Conservation (phyloP, 495 filamentous ascomycete genomes). For the Cetradonia linearis region DNA sequence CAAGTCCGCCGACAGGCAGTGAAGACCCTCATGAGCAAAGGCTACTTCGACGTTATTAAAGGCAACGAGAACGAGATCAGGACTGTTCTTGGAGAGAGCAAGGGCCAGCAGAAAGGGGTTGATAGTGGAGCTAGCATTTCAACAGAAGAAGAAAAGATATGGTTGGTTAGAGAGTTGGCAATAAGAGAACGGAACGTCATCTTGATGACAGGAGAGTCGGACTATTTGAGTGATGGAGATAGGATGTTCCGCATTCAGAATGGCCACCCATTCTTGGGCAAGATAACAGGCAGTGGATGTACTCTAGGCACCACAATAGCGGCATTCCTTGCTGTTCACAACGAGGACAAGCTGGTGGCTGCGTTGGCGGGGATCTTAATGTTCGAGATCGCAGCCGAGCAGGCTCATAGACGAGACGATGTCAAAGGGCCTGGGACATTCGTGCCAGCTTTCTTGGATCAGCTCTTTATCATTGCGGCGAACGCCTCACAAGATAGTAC, state of each 20-base stretch:
- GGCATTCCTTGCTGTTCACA: constrained; percentile 53
- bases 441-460: constrained; percentile 76
- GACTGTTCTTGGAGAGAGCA: constrained; percentile 47
- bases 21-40: constrained; percentile 57
- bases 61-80: constrained; percentile 88
- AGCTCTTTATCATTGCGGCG: constrained; percentile 44
- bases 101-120: constrained; percentile 72
- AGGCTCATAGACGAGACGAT: constrained; percentile 48
- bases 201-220: constrained; percentile 73
- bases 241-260: constrained; percentile 59
- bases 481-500: constrained; percentile 39
- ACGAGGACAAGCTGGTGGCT: constrained; percentile 53
- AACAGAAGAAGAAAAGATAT: constrained; percentile 43
- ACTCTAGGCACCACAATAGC: constrained; percentile 73
- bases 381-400: constrained; percentile 80
- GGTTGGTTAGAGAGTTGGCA: constrained; percentile 55
- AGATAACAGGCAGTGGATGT: constrained; percentile 83
- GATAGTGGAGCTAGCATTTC: constrained; percentile 59
- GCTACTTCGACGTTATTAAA: constrained; percentile 82
- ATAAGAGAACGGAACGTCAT: constrained; percentile 58
- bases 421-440: constrained; percentile 81
- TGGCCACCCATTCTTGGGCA: constrained; percentile 66
- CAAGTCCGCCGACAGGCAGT: constrained; percentile 58
- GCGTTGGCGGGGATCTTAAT: constrained; percentile 62
- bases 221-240: constrained; percentile 69